Evolutionary conservation across 306 rosid genomes (phyloP), one percentile per base, ranked within the genome.

Genomic region (Acacia confusa): DNA sequence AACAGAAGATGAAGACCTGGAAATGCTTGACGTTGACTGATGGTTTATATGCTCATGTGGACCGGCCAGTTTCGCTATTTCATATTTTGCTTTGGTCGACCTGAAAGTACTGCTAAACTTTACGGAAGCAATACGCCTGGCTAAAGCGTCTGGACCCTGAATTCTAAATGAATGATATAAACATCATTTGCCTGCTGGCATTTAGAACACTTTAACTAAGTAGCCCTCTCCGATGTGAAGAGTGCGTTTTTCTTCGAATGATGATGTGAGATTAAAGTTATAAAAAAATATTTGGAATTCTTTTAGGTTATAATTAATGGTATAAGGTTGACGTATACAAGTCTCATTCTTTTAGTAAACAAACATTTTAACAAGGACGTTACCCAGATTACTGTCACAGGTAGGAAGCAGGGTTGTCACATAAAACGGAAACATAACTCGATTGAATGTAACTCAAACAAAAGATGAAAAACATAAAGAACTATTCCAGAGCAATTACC

Each of bases 351-450:
- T 57, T 22, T 10, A 8, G 14, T 7, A 57, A 22, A 3, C 66
- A 9, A 9, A 4, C 28, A 57, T 22, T 57, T 9, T 24, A 24
- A 24, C 36, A 52, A 24, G 19, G 22, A 48, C 48, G 50, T 14
- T 28, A 13, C 28, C n/a, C 44, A 75, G 19, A 32, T 72, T 72
- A 79, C 45, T 34, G 43, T 47, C 45, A 43, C 47, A 69, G 41
- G 55, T 36, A 75, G 53, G 48, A 79, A 70, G 24, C 75, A 78
- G 67, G 30, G 52, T 67, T 85, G 73, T 71, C 2, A 34, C 55
- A 75, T 43, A 34, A n/a, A 78, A 81, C 1, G 40, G 79, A 43
- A 40, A 75, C 65, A 78, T 25, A 40, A 79, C 50, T 72, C 66
- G 74, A 17, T 12, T 27, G 28, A 52, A 38, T 11, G 15, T 15